A percentile compares a stretch with the other conserved stretches of the same genome.
These are phyloP conservation scores for Pezicula carpinea DNA, from an alignment of 2,329 filamentous ascomycete genomes.

Conservation along the genomic window DNA sequence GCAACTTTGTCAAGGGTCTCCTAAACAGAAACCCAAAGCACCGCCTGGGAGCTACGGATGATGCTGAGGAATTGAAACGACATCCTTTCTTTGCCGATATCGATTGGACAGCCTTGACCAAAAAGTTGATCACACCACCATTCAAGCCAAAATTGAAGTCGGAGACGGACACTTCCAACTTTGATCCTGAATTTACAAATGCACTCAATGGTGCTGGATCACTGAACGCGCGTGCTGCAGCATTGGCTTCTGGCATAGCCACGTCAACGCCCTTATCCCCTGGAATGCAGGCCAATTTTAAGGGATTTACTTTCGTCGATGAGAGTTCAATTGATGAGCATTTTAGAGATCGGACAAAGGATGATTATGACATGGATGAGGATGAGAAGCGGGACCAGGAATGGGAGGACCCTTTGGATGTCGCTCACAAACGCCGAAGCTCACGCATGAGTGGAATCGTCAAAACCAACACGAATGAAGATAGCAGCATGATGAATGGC, in stretches of 20 bases:
- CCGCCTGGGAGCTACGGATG: conserved; percentile 81
- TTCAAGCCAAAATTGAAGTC: conserved; percentile 98
- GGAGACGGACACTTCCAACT: conserved; percentile 94
- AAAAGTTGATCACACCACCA: conserved; percentile 89
- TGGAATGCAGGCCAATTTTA: conserved; percentile 96
- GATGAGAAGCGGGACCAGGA: conserved; percentile 43
- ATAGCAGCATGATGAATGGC: conserved; percentile 55
- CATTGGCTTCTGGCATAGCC: conserved; percentile 77
- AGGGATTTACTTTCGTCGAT: conserved; percentile 98
- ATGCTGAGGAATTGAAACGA: conserved; percentile 89
- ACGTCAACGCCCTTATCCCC: conserved; percentile 91
- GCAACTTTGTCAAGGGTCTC: conserved; percentile 96
- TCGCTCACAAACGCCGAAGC: conserved; percentile 35
- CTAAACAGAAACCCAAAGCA: conserved; percentile 97
- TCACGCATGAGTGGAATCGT: conserved; percentile 63
- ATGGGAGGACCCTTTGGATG: conserved; percentile 36
- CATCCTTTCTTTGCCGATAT: conserved; percentile 94
- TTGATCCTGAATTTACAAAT: conserved; percentile 97
- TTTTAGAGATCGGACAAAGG: conserved; percentile 51
- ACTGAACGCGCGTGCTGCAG: conserved; percentile 85
- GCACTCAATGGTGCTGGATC: conserved; percentile 83
- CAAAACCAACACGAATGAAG: conserved; percentile 50
- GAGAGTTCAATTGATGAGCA: conserved; percentile 91
- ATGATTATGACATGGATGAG: conserved; percentile 57
- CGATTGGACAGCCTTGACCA: conserved; percentile 82